Base-by-base conservation (phyloP, 2,329 filamentous ascomycete genomes). In the Diaporthe citri region DNA sequence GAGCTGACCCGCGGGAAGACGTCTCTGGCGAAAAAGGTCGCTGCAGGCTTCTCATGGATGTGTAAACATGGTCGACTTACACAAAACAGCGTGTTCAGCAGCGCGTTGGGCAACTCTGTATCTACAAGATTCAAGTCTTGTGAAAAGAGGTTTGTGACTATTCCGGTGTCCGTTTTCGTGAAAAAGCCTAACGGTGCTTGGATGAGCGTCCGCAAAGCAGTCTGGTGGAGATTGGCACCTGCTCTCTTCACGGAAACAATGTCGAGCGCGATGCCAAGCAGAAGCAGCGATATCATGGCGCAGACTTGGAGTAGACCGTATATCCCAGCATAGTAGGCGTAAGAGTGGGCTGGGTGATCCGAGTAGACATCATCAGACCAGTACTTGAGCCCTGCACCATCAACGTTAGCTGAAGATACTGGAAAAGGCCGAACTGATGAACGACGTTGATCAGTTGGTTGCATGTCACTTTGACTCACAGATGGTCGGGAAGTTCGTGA, bases 71-170 rank as follows among this genome's bases (percentile, higher is more conserved):
- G 10, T 15, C 2, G 71, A 73, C 75, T 76, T 75, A 31, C 75
- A 51, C 22, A 67, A 43, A 36, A 77, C 13, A 73, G 70, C 10
- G 72, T 57, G 60, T 86, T 85, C 1, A 82, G 76, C 1, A 86
- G 66, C 0, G 82, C 74, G 28, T 80, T 66, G 0, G 85, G 84
- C 0, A 87, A 77, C 36, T 86, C 83, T 1, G 78, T 79, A 51
- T 87, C 86, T 5, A 87, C 79, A 0, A 87, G 79, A 2, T 80
- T 82, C 76, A 86, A 79, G 41, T 88, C 87, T 75, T 88, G 86
- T 0, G 84, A 86, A 76, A 88, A 88, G 8, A 86, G 77, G 31
- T 87, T 87, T 8, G 83, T 84, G 39, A 86, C 80, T 2, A 83
- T 77, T 2, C 87, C 87, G 0, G 80, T 80, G 73, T 88, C 86